Evolutionary conservation across 208 protist genomes (phyloP).

Genomic region (Endotrypanum monterogeii): DNA sequence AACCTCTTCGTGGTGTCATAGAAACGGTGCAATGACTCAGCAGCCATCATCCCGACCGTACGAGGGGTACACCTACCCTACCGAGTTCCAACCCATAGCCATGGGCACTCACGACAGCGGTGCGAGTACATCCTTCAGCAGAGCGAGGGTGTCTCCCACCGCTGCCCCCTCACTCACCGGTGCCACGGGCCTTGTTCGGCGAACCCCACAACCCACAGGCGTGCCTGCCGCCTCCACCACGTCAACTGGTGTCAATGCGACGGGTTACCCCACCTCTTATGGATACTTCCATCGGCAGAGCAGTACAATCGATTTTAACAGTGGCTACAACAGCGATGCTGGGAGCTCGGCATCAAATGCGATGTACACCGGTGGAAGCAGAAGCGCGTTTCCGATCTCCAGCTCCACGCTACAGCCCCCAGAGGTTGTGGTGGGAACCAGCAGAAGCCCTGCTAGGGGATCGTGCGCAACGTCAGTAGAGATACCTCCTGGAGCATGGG

Average conservation of each 20-base stretch:
- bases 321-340: conserved; percentile 48
- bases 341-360: conserved; percentile 31
- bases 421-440: neutral
- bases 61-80: conserved; percentile 29
- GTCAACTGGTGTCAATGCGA: conserved; percentile 3
- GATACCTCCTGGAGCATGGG: neutral
- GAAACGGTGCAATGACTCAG: neutral
- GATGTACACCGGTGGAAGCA: conserved; percentile 7
- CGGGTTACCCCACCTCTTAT: conserved; percentile 26
- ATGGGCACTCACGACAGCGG: neutral
- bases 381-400: conserved; percentile 4
- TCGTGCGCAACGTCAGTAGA: conserved; percentile 1
- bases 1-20: neutral
- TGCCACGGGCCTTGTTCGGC: conserved; percentile 33
- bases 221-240: neutral
- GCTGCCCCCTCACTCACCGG: conserved; percentile 6
- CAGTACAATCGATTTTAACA: conserved; percentile 42
- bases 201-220: conserved; percentile 23
- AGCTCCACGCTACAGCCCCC: conserved; percentile 3
- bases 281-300: conserved; percentile 51
- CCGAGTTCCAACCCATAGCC: conserved; percentile 14
- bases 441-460: neutral
- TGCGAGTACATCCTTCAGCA: conserved; percentile 18
- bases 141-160: neutral
- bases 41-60: conserved; percentile 6